Base-by-base conservation (phyloP, 2,329 filamentous ascomycete genomes). In the Ophiosphaerella korrae region DNA sequence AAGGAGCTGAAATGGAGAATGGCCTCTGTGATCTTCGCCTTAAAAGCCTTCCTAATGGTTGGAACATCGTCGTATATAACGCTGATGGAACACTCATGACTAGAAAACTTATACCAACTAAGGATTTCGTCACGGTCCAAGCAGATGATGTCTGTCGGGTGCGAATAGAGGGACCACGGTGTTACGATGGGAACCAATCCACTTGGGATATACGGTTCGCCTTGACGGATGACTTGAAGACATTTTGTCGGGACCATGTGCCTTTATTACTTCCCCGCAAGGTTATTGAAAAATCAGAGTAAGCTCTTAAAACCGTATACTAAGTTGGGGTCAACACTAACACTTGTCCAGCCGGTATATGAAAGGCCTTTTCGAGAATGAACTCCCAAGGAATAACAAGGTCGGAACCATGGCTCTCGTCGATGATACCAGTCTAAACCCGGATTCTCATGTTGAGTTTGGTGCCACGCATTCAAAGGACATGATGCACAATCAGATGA, bases 171-270 rank as follows among this genome's bases (percentile, higher is more conserved):
- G 66, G 68, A 1, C 33, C 58, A 11, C 31, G 40, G 9, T 6
- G 5, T 3, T 29, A 38, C 5, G 36, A 61, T 11, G 56, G 53
- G 5, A 50, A 53, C 16, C 26, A 7, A 3, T 41, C 50, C 21
- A 52, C 48, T 33, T 54, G 60, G 42, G 68, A 71, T 36, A 37
- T 72, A 7, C 21, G 59, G 12, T 71, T 72, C 42, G 21, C 36
- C 9, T 11, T 60, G 3, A 16, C 37, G 2, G 1, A 32, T 0
- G 46, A 62, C n/a, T 58, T 64, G 18, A 2, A 32, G 32, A 2
- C 13, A 0, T 65, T 67, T 39, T 41, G 49, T 16, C 26, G 58
- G 7, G 8, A 40, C 1, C 23, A 50, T 38, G 48, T 48, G 38
- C 11, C 31, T 5, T 31, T 21, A 11, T 31, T 47, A 29, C 44